phyloP scores from a whole-genome alignment of 2,329 filamentous ascomycete species.

The Fusarium sp. region DNA sequence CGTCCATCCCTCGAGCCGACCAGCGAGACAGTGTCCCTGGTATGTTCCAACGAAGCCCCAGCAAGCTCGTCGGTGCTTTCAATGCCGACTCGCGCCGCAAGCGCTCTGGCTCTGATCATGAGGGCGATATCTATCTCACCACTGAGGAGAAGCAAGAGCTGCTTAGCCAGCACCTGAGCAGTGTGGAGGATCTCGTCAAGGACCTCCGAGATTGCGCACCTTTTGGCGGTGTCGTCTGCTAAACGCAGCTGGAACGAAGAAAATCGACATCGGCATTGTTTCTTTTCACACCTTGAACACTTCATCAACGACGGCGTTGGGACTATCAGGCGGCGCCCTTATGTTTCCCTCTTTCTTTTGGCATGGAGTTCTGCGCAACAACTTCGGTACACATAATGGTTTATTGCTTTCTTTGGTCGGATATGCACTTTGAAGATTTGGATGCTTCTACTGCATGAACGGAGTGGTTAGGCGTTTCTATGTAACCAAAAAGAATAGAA shows the following conservation, averaged over 20 bases:
- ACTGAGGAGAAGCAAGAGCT: constrained; percentile 87
- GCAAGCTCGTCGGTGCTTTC: constrained; percentile 73
- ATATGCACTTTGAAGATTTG: constrained; percentile 38
- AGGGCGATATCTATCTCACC: constrained; percentile 62
- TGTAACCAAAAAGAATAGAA: constrained; percentile 44
- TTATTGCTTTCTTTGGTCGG: constrained; percentile 37
- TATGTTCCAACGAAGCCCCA: constrained; percentile 75
- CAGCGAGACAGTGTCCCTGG: constrained; percentile 60
- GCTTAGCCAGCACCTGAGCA: constrained; percentile 81
- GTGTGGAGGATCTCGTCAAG: constrained; percentile 85
- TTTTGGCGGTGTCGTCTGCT: constrained; percentile 73
- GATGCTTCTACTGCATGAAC: constrained; percentile 41
- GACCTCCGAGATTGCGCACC: constrained; percentile 85
- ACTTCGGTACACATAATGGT: constrained; percentile 37
- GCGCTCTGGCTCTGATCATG: constrained; percentile 52
- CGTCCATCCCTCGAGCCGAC: constrained; percentile 65
- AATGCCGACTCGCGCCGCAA: constrained; percentile 51
- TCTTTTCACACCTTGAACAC: constrained; percentile 9
- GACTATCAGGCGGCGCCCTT: constrained; percentile 32
- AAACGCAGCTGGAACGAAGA: constrained; percentile 3
- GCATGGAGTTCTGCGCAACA: constrained; percentile 46
- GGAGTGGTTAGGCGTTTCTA: constrained; percentile 48
- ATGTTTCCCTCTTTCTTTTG: constrained; percentile 23
- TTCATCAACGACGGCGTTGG: constrained; percentile 33
- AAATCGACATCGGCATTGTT: background rate